Conservation (phyloP, 495 filamentous ascomycete species). For the Neurospora sp. region DNA sequence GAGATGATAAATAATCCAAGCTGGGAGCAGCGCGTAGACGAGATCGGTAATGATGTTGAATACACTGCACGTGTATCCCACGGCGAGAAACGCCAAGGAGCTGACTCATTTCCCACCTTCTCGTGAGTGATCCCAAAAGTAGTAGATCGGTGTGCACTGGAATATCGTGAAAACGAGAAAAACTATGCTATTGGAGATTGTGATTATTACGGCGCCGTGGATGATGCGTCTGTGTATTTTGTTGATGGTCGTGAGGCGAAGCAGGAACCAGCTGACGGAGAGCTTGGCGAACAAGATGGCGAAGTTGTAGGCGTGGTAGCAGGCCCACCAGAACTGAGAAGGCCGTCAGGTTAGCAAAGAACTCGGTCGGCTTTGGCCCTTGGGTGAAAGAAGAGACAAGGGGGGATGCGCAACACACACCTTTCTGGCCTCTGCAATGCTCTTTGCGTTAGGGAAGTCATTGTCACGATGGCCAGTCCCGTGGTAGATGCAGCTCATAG, state of each 20-base stretch:
- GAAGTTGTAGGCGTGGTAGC: constrained; percentile 8
- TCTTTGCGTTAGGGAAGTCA: background rate
- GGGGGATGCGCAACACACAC: background rate
- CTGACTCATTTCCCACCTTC: constrained; percentile 15
- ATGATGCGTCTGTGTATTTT: constrained; percentile 13
- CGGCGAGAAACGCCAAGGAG: constrained; percentile 6
- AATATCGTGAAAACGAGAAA: constrained; percentile 15
- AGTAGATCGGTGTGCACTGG: constrained; percentile 16
- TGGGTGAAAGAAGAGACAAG: background rate
- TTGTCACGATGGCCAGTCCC: constrained; percentile 2
- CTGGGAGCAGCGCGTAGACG: constrained; percentile 23
- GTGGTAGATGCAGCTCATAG: constrained; percentile 3
- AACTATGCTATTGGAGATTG: constrained; percentile 3
- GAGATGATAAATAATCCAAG: constrained; percentile 19
- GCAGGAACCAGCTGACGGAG: constrained; percentile 23
- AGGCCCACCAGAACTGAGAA: constrained; percentile 13
- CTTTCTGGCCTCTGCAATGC: background rate
- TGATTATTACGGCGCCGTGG: constrained; percentile 7
- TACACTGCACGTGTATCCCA: constrained; percentile 17
- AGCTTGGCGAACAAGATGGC: constrained; percentile 16
- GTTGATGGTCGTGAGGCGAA: constrained; percentile 14
- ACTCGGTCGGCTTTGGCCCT: background rate
- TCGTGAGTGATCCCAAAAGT: constrained; percentile 15
- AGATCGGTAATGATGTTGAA: constrained; percentile 22
- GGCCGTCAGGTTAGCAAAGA: background rate